Evolutionary conservation across 768 basidiomycete species (phyloP), one percentile per base, ranked within the genome.

Genomic region (Botryobasidium botryosum): DNA sequence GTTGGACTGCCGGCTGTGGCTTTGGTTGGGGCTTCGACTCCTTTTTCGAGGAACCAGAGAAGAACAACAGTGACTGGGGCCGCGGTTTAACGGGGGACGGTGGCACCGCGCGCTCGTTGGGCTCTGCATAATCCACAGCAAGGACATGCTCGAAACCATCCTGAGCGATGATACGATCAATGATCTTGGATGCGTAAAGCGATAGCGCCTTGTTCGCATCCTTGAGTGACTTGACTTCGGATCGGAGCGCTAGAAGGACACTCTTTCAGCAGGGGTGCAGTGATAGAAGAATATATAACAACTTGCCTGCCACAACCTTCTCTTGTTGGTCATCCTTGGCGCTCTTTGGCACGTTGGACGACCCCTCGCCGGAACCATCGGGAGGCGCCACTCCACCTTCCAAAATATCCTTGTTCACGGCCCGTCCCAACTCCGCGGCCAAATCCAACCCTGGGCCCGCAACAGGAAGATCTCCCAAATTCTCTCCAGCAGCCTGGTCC

Each of bases 111-210:
- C 43, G 27, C 18, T 24, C 29, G 23, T 39, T 48, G 48, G 74
- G 71, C 39, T 58, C 54, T n/a, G 83, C 81, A 53, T 84, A 92
- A 60, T 96, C 91, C 36, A 74, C 78, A n/a, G 91, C 84, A 28
- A 96, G 74, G 44, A 97, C 83, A 54, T 92, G 87, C 61, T 97
- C 92, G 62, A 92, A 96, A 20, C 90, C 90, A 61, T 94, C 91
- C 60, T 91, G 82, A 1, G 82, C 73, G 54, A 96, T 92, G 57
- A 97, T 94, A 36, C 91, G 76, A 65, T 97, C 92, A 55, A 97
- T 84, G 52, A 97, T 97, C 69, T 96, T 97, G 37, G 86, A 88
- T 3, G 91, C 88, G 56, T 97, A 97, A 32, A 96, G 63, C 15
- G 87, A 87, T 10, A 97, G 66, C 1, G 91, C 91, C 60, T 92